Conservation (phyloP, 306 rosid species). For the Corylus heterophylla region DNA sequence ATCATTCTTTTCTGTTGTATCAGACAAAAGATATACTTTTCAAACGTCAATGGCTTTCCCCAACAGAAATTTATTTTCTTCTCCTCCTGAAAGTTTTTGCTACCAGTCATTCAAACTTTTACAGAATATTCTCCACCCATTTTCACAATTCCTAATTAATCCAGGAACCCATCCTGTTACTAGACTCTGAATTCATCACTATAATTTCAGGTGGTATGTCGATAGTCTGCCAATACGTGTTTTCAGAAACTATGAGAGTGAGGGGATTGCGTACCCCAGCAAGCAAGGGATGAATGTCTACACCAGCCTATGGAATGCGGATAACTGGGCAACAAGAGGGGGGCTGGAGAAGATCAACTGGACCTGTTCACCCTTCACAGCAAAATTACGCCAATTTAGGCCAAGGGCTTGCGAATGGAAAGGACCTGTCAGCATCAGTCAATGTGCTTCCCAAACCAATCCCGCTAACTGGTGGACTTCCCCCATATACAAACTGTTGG, state of each 20-base stretch:
- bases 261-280: constrained; percentile 67
- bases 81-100: background rate
- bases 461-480: constrained; percentile 71
- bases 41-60: background rate
- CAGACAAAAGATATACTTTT: background rate
- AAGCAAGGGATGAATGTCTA: constrained; percentile 75
- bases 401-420: constrained; percentile 77
- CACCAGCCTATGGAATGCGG: constrained; percentile 76
- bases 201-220: constrained; percentile 66
- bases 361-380: constrained; percentile 66
- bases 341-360: constrained; percentile 70
- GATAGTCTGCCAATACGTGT: constrained; percentile 75
- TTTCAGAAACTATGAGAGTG: constrained; percentile 60
- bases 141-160: background rate
- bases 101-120: background rate
- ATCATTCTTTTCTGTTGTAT: background rate
- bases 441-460: constrained; percentile 46
- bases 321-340: constrained; percentile 85
- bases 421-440: constrained; percentile 51
- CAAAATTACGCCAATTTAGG: constrained; percentile 52
- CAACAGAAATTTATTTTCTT: background rate
- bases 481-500: constrained; percentile 45
- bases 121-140: too few relatives aligned
- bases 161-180: background rate
- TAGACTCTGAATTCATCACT: constrained; percentile 1